A percentile compares a stretch with the other conserved stretches of the same genome.
phyloP scores from a whole-genome alignment of 129 eudicot species.

The Calendula officinalis region DNA sequence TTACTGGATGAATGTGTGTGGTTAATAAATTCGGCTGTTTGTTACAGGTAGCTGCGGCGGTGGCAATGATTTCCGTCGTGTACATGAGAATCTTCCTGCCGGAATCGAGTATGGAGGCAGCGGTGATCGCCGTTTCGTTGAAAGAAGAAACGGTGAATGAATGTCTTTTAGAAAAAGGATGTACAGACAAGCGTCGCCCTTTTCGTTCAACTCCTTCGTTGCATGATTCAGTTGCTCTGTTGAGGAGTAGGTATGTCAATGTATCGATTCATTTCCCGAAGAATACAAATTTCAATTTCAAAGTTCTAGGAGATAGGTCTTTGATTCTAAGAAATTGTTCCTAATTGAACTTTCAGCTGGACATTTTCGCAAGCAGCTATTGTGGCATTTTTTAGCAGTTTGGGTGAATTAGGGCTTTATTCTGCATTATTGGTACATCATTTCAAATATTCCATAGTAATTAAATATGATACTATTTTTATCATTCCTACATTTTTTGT shows the following conservation, averaged over 20 bases:
- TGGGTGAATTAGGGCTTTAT: slow-evolving; percentile 63
- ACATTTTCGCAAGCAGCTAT: slow-evolving; percentile 67
- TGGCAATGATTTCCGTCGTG: slow-evolving; percentile 51
- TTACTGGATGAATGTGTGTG: neutral
- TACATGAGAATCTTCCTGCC: slow-evolving; percentile 81
- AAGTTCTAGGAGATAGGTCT: neutral
- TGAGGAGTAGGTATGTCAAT: slow-evolving; percentile 56
- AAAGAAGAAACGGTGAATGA: slow-evolving; percentile 36
- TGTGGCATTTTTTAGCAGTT: slow-evolving; percentile 59
- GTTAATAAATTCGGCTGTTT: neutral
- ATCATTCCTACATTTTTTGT: neutral
- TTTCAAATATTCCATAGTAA: neutral
- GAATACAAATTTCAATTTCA: neutral
- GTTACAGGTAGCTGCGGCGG: slow-evolving; percentile 70
- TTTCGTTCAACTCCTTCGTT: slow-evolving; percentile 54
- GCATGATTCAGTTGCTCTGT: slow-evolving; percentile 52
- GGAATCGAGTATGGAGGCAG: slow-evolving; percentile 45
- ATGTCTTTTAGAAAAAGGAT: slow-evolving; percentile 49
- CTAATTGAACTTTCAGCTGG: slow-evolving; percentile 45
- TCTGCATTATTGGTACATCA: slow-evolving; percentile 58
- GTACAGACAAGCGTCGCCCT: slow-evolving; percentile 34
- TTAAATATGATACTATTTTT: neutral
- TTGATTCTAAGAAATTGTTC: neutral
- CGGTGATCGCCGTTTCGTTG: slow-evolving; percentile 22
- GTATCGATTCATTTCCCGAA: neutral